Evolutionary conservation across 345 rosid species (phyloP), one percentile per base, ranked within the genome.

Genomic region (Gossypium australe): DNA sequence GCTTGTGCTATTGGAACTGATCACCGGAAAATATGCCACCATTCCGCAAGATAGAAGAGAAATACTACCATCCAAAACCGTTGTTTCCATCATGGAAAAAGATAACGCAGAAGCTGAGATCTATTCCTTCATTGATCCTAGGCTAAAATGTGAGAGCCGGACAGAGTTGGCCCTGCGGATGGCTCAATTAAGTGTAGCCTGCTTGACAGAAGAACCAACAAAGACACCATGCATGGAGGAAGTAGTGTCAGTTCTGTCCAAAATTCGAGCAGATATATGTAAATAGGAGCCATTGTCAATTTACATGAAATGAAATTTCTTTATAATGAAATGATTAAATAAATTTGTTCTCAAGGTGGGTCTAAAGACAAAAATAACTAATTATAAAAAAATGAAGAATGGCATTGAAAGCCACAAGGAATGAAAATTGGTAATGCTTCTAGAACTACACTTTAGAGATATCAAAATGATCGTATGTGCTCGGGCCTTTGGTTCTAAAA

Each of bases 21-120:
- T 83, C 49, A 78, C 90, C 0, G 86, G 86, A 65, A 85, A 77
- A 71, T 78, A 80, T 53, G 79, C 82, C 56, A 85, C 71, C 45
- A 68, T 83, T 60, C 22, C 59, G 45, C 78, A 63, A 68, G 79
- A 78, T 16, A 81, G 83, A 59, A 75, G 60, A 66, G 83, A 78
- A 63, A 52, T 48, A n/a, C 56, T 83, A 29, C 87, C 80, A 25
- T 72, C 84, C 20, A 72, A 71, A 17, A 44, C 71, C n/a, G 29
- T 82, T 14, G 55, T 67, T 45, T 67, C 70, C 34, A 45, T 67
- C 38, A 67, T 44, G 53, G 53, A 67, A 67, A 67, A 20, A 0
- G 55, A 45, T 5, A 12, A 13, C 22, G 70, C 77, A 3, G 87
- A 80, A 67, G 60, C 65, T 0, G 82, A 75, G 67, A 74, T 85